Evolutionary conservation across 495 filamentous ascomycete genomes (phyloP), one percentile per base, ranked within the genome.

Genomic region (Penicillium salamii): DNA sequence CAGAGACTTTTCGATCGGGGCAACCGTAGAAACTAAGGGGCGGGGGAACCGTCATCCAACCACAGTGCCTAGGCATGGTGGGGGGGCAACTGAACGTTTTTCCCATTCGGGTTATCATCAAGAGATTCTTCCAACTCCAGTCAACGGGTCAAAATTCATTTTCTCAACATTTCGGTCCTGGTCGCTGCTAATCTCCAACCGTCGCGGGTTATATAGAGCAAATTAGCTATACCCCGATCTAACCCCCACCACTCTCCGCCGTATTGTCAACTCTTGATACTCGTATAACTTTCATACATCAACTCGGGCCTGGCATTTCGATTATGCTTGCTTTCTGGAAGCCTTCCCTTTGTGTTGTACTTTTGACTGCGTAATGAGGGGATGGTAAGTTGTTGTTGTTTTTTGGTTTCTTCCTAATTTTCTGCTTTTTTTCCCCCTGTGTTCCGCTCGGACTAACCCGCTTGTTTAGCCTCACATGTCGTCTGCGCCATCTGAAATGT

Each of bases 401-500:
- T n/a, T n/a, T n/a, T n/a, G n/a, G n/a, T n/a, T n/a, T n/a, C n/a
- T n/a, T n/a, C n/a, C n/a, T n/a, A n/a, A n/a, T n/a, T n/a, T n/a
- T n/a, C n/a, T n/a, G n/a, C n/a, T n/a, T n/a, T n/a, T n/a, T n/a
- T n/a, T n/a, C n/a, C n/a, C n/a, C n/a, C n/a, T n/a, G n/a, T n/a
- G n/a, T n/a, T n/a, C n/a, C n/a, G n/a, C n/a, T n/a, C n/a, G n/a
- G n/a, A n/a, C n/a, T n/a, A n/a, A n/a, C n/a, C n/a, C n/a, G n/a
- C n/a, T n/a, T n/a, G n/a, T 35, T 19, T 50, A 74, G 70, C 65
- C 70, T 74, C 52, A 74, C 70, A 21, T 74, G 70, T 60, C 70
- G 70, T 59, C 57, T 70, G 61, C 70, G 70, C 65, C 70, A 74
- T 68, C 55, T 74, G 54, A 74, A 71, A 71, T 74, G 70, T 74